phyloP scores from a whole-genome alignment of 106 monocot species.

The Gastrodia elata region DNA sequence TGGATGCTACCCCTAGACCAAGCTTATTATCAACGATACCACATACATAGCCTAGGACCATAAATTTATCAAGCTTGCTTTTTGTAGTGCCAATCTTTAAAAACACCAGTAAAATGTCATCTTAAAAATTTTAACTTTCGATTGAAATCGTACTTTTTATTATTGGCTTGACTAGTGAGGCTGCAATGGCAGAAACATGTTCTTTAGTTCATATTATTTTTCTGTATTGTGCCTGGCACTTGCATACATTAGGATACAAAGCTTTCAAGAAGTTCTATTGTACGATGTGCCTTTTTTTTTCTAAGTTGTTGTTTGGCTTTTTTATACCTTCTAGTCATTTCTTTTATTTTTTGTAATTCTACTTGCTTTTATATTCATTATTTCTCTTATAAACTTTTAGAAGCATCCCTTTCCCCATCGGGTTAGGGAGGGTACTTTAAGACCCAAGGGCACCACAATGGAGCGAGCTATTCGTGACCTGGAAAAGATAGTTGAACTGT shows the following conservation, averaged over 20 bases:
- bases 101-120: neutral
- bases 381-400: conserved; percentile 6
- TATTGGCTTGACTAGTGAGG: neutral
- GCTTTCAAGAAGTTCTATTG: neutral
- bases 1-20: neutral
- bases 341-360: neutral
- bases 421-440: conserved; percentile 46
- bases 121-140: neutral
- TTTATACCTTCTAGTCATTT: neutral
- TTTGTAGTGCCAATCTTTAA: neutral
- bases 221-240: too few relatives aligned
- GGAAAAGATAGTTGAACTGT: conserved; percentile 71
- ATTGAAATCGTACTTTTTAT: neutral
- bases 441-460: conserved; percentile 75
- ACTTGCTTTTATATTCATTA: neutral
- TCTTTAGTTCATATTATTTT: neutral
- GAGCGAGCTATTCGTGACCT: conserved; percentile 88
- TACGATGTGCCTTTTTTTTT: neutral
- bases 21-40: neutral
- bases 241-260: neutral
- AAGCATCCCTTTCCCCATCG: conserved; percentile 19
- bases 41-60: neutral
- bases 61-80: neutral
- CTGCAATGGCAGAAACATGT: neutral
- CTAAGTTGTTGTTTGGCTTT: neutral